Evolutionary conservation across 2,329 filamentous ascomycete species (phyloP).

Genomic region (Colletotrichum viniferum): DNA sequence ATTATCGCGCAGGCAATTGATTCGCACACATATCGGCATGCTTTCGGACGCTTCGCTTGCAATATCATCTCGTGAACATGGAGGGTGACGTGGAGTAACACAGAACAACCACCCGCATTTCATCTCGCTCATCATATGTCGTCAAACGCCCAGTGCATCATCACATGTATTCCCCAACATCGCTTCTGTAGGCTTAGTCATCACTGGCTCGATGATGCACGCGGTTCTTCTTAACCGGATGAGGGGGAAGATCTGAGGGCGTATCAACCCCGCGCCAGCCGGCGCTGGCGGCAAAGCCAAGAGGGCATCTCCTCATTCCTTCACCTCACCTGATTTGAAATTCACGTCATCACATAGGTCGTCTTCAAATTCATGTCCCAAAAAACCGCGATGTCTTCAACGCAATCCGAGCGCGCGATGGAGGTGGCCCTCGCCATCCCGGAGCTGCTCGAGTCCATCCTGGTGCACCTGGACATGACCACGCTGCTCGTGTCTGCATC

Average conservation of each 20-base stretch:
- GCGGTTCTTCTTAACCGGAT: slow-evolving; percentile 1
- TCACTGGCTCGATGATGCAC: not conserved
- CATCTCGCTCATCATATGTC: not conserved
- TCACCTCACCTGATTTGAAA: not conserved
- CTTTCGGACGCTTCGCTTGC: not conserved
- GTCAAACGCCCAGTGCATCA: not conserved
- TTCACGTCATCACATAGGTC: not conserved
- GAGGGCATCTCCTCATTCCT: slow-evolving; percentile 1
- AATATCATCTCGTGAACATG: not conserved
- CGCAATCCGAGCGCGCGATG: not conserved
- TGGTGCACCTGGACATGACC: slow-evolving; percentile 28
- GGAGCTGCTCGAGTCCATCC: slow-evolving; percentile 31
- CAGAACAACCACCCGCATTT: not conserved
- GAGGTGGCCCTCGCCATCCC: slow-evolving; percentile 18
- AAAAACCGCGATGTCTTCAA: not conserved
- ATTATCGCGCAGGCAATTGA: not conserved
- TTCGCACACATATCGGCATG: not conserved
- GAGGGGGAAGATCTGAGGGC: slow-evolving; percentile 4
- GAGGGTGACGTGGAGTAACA: not conserved
- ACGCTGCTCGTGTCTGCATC: slow-evolving; percentile 29
- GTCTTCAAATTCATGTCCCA: not conserved
- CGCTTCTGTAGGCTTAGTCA: slow-evolving; percentile 8
- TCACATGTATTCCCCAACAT: not conserved
- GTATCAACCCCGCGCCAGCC: slow-evolving; percentile 14
- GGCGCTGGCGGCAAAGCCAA: not conserved